These are phyloP conservation scores for Carallia pectinifolia DNA, from an alignment of 345 rosid species.

Conservation along the genomic window DNA sequence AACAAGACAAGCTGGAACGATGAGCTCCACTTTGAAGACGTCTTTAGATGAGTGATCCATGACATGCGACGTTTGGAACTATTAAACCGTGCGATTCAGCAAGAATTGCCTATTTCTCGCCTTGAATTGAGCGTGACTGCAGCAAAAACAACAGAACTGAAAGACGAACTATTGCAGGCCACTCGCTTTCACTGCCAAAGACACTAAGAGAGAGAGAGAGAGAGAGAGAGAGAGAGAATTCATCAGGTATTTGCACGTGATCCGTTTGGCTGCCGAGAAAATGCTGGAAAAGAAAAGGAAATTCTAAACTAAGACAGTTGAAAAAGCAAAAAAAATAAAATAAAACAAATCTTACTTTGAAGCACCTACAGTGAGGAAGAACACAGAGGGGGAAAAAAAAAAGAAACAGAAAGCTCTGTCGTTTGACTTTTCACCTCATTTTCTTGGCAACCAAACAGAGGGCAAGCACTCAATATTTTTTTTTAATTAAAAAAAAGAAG, in stretches of 20 bases:
- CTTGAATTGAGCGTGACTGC: neutral
- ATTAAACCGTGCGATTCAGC: neutral
- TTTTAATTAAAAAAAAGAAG: too few species aligned
- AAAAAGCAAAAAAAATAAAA: too few species aligned
- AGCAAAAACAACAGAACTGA: neutral
- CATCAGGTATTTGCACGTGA: neutral
- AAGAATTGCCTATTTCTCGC: neutral
- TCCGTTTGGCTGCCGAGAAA: neutral
- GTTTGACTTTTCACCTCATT: too few species aligned
- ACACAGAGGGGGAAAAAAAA: too few species aligned
- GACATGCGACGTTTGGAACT: neutral
- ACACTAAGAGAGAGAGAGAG: neutral
- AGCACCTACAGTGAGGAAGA: too few species aligned
- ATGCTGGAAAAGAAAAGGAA: too few species aligned
- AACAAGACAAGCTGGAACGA: neutral
- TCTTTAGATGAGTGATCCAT: slow-evolving; percentile 2
- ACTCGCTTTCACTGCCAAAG: slow-evolving; percentile 2
- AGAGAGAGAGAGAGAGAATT: too few species aligned
- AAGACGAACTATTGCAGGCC: neutral
- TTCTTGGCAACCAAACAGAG: too few species aligned
- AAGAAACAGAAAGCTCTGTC: too few species aligned
- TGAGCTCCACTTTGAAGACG: slow-evolving; percentile 2
- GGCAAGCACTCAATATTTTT: too few species aligned
- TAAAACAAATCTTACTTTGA: too few species aligned
- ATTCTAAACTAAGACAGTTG: too few species aligned